Evolutionary conservation across 495 filamentous ascomycete species (phyloP), one percentile per base, ranked within the genome.

Genomic region (Hyaloscypha hepaticicola): DNA sequence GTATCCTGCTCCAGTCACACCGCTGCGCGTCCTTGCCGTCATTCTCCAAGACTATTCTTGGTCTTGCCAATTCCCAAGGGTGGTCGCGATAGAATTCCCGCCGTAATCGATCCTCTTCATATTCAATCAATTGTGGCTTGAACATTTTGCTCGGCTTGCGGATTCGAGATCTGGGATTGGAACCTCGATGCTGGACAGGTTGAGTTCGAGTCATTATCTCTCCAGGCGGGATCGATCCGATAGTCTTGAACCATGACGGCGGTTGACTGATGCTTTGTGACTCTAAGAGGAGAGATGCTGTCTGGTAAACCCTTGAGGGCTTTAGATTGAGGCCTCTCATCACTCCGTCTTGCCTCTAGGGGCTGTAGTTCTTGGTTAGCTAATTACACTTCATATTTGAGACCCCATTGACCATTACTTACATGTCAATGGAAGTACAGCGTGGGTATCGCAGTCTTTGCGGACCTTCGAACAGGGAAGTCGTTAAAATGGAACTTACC

Each of bases 41-140:
- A 70, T 86, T 82, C 77, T 99, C 95, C 14, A 97, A 77, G 27
- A 99, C 75, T 66, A 97, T 82, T 68, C 88, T 82, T 58, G 95
- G 95, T 67, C 95, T 83, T 29, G 96, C 95, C 71, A 99, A 80
- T 74, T 99, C 95, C 95, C 95, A 99, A 5, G 95, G 95, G 77
- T 99, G 95, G 75, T 99, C 93, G 65, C 80, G 82, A 79, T 89
- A 98, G 79, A 98, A 99, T 28, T 88, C 78, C 61, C 72, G 79
- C 56, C 95, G 88, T 69, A 98, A 79, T 66, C 80, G 76, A 75
- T 99, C 96, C 75, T 99, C 95, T 53, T 92, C 90, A 74, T 93
- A 96, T 59, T 80, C 80, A 58, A 99, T 86, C 61, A 79, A 72
- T 57, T 92, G 84, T 5, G 95, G 95, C 70, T 87, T 83, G 78